A percentile compares a stretch with the other conserved stretches of the same genome.
phyloP scores from a whole-genome alignment of 495 filamentous ascomycete species.

The Haplographium delicatum region DNA sequence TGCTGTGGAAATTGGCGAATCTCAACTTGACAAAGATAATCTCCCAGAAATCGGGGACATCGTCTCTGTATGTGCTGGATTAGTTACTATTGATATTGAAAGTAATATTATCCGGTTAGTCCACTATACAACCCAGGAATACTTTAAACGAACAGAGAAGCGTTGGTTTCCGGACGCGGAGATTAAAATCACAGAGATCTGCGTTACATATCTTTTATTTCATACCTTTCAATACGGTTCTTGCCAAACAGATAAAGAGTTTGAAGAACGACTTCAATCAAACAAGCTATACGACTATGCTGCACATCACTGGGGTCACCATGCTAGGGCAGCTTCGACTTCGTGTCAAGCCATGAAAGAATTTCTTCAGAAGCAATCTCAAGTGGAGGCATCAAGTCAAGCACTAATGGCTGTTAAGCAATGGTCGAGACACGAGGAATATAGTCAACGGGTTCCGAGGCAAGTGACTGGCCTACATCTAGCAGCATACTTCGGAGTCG shows the following conservation, averaged over 20 bases:
- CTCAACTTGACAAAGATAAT: background rate
- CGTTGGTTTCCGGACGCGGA: background rate
- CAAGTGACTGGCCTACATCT: background rate
- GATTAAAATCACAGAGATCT: background rate
- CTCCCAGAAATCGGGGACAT: background rate
- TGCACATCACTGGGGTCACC: background rate
- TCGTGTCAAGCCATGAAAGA: background rate
- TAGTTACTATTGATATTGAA: background rate
- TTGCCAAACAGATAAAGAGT: background rate
- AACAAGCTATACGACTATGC: background rate
- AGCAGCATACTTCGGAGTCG: background rate
- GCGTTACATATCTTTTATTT: background rate
- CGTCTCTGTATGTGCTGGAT: background rate
- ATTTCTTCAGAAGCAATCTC: background rate
- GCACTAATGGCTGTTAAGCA: background rate
- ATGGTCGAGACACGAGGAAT: background rate
- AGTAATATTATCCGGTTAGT: background rate
- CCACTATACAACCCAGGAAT: background rate
- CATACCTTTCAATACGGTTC: background rate
- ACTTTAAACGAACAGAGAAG: background rate
- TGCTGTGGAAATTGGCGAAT: background rate
- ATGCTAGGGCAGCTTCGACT: background rate
- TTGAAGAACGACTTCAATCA: background rate
- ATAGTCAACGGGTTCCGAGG: background rate
- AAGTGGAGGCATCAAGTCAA: slow-evolving; percentile 14